Conservation (phyloP, 441 rosid genomes). For the Populus trichocarpa region DNA sequence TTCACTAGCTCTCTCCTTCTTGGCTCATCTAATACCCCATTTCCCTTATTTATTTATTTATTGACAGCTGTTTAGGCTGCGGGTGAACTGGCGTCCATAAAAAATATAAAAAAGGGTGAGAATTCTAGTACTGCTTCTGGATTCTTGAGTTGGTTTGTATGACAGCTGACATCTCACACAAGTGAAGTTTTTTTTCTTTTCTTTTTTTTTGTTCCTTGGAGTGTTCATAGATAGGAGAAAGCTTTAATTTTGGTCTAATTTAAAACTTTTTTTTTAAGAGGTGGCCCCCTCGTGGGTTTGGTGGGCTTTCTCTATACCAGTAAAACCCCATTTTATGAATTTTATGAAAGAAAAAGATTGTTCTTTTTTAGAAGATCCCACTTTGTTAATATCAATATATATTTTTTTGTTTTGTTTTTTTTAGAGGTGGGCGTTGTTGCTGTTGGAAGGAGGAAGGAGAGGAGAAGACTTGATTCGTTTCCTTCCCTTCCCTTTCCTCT, state of each 20-base stretch:
- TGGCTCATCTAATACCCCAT: slow-evolving; percentile 8
- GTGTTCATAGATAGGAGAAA: not conserved
- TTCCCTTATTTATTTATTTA: not conserved
- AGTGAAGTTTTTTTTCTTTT: not conserved
- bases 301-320: slow-evolving; percentile 38
- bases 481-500: not conserved
- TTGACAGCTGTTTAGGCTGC: slow-evolving; percentile 20
- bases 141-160: not conserved
- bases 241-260: slow-evolving; percentile 12
- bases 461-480: slow-evolving; percentile 1
- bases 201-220: not conserved
- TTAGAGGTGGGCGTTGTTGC: not conserved
- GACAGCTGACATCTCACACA: slow-evolving; percentile 6
- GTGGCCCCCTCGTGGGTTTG: slow-evolving; percentile 39
- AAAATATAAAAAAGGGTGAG: not conserved
- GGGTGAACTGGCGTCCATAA: not conserved
- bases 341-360: not conserved
- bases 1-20: not conserved
- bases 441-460: slow-evolving; percentile 1
- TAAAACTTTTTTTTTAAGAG: not conserved
- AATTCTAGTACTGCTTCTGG: not conserved
- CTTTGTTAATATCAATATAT: not conserved
- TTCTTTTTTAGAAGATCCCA: slow-evolving; percentile 16
- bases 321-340: slow-evolving; percentile 24
- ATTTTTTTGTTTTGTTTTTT: not conserved